These are phyloP conservation scores for Backusella australiensis DNA, from an alignment of 192 early-diverging fungal species.

Conservation along the genomic window DNA sequence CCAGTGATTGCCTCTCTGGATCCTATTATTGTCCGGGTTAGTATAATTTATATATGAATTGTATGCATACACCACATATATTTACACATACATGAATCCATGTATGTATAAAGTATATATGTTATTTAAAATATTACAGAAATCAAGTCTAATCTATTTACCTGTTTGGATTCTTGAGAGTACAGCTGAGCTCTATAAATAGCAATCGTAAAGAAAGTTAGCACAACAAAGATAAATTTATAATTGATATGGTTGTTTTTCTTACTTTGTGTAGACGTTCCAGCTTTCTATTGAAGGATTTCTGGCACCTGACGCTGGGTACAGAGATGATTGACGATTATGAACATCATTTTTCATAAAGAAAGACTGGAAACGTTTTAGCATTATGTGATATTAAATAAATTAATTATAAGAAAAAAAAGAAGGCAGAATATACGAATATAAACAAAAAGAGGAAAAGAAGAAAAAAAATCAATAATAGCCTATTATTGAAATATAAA, in stretches of 20 bases:
- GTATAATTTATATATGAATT: background rate
- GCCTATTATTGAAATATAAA: background rate
- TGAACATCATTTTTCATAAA: background rate
- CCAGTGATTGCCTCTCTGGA: background rate
- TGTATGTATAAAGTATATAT: background rate
- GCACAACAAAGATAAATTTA: background rate
- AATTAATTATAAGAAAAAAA: background rate
- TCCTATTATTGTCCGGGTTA: background rate
- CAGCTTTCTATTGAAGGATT: slow-evolving; percentile 12
- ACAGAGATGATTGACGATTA: background rate
- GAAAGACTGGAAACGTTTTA: slow-evolving; percentile 8
- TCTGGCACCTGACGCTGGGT: background rate
- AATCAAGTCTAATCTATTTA: background rate
- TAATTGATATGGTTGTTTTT: background rate
- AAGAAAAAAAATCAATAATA: background rate
- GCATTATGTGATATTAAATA: background rate
- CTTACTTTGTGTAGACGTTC: slow-evolving; percentile 4
- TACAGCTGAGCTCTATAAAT: slow-evolving; percentile 8
- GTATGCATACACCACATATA: background rate
- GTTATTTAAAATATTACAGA: background rate
- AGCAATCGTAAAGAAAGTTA: background rate
- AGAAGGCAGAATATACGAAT: background rate
- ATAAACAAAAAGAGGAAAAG: background rate
- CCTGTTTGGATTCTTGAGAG: slow-evolving; percentile 13
- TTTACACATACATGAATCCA: background rate